These are phyloP conservation scores for Alternaria sp. DNA, from an alignment of 2,329 filamentous ascomycete genomes.

Conservation along the genomic window DNA sequence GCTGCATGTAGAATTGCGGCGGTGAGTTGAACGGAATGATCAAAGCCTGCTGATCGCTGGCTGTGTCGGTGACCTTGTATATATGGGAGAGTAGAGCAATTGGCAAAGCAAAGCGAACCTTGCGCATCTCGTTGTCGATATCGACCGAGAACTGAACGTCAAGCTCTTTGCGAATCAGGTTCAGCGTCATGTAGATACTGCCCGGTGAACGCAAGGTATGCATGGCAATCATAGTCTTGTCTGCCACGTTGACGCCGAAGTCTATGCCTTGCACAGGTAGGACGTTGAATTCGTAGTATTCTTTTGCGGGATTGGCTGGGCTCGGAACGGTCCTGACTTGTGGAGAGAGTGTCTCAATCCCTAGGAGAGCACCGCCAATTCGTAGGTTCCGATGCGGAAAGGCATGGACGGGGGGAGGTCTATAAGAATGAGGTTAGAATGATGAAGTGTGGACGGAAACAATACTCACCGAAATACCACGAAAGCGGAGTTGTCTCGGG, in stretches of 20 bases:
- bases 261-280: conserved; percentile 56
- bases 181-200: conserved; percentile 47
- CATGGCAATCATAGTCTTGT: conserved; percentile 66
- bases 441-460: no score
- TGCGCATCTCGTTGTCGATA: conserved; percentile 17
- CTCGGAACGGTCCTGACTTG: conserved; percentile 22
- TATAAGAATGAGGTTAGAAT: neutral
- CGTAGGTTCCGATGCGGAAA: conserved; percentile 6
- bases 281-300: conserved; percentile 34
- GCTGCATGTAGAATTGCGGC: conserved; percentile 54
- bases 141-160: conserved; percentile 53
- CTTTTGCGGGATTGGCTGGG: conserved; percentile 26
- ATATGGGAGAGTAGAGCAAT: conserved; percentile 54
- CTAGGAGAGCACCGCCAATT: conserved; percentile 9
- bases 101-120: conserved; percentile 54
- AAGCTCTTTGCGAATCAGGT: conserved; percentile 54
- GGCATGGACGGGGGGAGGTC: conserved; percentile 15
- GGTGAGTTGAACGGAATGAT: conserved; percentile 47
- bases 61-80: conserved; percentile 31
- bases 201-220: conserved; percentile 49
- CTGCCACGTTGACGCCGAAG: conserved; percentile 66
- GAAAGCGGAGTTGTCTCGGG: conserved; percentile 20
- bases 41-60: conserved; percentile 16
- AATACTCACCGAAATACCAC: conserved; percentile 33
- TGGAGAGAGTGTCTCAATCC: conserved; percentile 5